Evolutionary conservation across 352 stramenopile genomes (phyloP), one percentile per base, ranked within the genome.

Genomic region (Salisapilia sapeloensis): DNA sequence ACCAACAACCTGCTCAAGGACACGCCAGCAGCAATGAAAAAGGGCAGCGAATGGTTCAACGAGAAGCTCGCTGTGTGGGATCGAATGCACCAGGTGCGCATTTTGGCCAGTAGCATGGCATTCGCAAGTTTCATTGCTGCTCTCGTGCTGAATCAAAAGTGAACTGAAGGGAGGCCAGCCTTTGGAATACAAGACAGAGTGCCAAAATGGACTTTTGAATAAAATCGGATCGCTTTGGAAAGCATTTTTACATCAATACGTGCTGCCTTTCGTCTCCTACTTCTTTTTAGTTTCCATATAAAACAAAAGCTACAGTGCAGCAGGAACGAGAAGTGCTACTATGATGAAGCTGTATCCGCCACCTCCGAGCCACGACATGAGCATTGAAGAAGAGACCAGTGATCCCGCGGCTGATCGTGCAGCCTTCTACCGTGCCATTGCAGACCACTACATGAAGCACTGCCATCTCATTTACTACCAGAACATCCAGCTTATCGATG

Each of bases 1-100:
- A 42, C 82, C 18, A 85, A 85, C 41, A 35, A 51, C 21, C 53
- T 67, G 37, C 52, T 82, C 29, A 48, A 72, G 17, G 59, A 81
- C 46, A 57, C 65, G 4, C 50, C 48, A 28, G 21, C 26, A 18
- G 66, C 58, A 35, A 36, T 54, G 18, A 44, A 52, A 13, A 40
- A 56, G 3, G 53, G 65, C 10, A 44, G 51, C 12, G 44, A 21
- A 20, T 79, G 56, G 58, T 62, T 81, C 38, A 49, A 62, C 32
- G 37, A 50, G 20, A 72, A 63, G 56, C 50, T 85, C 6, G 30
- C 33, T 18, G 39, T 56, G 1, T 85, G 70, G 70, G 60, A 52
- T 0, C 48, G 47, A 14, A 39, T 82, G 30, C 70, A 85, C 38
- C 48, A 54, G 1, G 46, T 82, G 5, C 63, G 70, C 20, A 57